Evolutionary conservation across 257 asterid genomes (phyloP).

Genomic region (Solanum sitiens): DNA sequence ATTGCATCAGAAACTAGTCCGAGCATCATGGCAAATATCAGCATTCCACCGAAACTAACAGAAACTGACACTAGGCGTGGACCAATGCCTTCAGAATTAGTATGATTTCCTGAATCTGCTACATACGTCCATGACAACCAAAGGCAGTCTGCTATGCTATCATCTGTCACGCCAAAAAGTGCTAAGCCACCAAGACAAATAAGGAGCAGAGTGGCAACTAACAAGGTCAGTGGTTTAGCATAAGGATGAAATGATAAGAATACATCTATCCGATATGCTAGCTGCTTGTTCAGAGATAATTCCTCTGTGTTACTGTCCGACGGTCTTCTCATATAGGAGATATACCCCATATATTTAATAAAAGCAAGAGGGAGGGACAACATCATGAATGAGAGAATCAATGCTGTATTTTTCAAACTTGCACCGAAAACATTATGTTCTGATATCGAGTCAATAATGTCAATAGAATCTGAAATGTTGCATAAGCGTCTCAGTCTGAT

Average conservation of each 20-base stretch:
- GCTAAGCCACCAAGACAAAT: slow-evolving; percentile 76
- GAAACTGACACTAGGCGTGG: slow-evolving; percentile 68
- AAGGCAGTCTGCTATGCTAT: slow-evolving; percentile 61
- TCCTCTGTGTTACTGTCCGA: slow-evolving; percentile 49
- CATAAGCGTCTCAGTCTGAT: slow-evolving; percentile 29
- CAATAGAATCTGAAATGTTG: slow-evolving; percentile 27
- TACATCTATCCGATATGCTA: slow-evolving; percentile 62
- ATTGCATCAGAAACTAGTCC: slow-evolving; percentile 91
- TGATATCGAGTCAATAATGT: slow-evolving; percentile 12
- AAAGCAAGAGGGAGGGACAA: slow-evolving; percentile 55
- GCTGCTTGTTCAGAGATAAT: slow-evolving; percentile 61
- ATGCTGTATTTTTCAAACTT: slow-evolving; percentile 43
- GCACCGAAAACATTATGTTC: slow-evolving; percentile 21
- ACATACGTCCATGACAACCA: slow-evolving; percentile 90
- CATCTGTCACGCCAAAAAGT: slow-evolving; percentile 73
- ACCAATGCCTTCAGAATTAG: slow-evolving; percentile 71
- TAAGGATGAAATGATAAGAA: slow-evolving; percentile 76
- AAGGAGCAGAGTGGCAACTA: slow-evolving; percentile 67
- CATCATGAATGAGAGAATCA: slow-evolving; percentile 38
- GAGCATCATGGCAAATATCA: slow-evolving; percentile 95
- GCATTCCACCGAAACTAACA: slow-evolving; percentile 90
- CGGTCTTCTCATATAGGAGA: slow-evolving; percentile 48
- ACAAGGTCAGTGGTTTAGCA: slow-evolving; percentile 70
- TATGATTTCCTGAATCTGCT: slow-evolving; percentile 77
- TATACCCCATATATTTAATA: slow-evolving; percentile 52